Conservation (phyloP, 345 rosid genomes). For the Salix arbutifolia region DNA sequence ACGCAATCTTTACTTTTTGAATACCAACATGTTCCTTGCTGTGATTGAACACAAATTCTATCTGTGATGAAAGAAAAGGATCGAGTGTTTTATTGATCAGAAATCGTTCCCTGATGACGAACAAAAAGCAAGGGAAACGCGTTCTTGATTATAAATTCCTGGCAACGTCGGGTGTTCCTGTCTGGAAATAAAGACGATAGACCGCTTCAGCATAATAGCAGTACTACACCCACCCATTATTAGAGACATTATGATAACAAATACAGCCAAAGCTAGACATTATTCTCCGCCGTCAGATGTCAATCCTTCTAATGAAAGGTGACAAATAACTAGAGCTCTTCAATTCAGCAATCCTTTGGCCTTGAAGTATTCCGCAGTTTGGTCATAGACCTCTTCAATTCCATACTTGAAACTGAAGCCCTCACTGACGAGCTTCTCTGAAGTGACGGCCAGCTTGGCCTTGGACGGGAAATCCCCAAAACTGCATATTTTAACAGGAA, state of each 20-base stretch:
- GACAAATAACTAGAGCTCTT: background rate
- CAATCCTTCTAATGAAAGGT: background rate
- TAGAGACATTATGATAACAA: background rate
- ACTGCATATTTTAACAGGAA: conserved; percentile 30
- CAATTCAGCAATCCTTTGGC: conserved; percentile 43
- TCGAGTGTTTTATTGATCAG: no score
- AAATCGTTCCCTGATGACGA: no score
- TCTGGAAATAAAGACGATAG: background rate
- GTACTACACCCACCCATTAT: background rate
- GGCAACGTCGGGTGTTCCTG: background rate
- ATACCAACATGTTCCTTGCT: no score
- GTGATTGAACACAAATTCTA: no score
- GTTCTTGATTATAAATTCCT: no score
- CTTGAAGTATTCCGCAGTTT: conserved; percentile 52
- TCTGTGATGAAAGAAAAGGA: no score
- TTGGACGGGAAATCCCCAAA: conserved; percentile 59
- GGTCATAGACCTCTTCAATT: conserved; percentile 70
- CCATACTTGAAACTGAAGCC: conserved; percentile 71
- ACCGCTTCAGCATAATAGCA: background rate
- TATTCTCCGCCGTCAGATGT: background rate
- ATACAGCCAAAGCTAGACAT: background rate
- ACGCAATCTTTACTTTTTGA: no score
- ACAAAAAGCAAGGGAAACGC: no score
- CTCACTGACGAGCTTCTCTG: conserved; percentile 59
- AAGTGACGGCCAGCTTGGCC: conserved; percentile 59